These are phyloP conservation scores for Capsella bursapastoris DNA, from an alignment of 345 rosid species.

Conservation along the genomic window DNA sequence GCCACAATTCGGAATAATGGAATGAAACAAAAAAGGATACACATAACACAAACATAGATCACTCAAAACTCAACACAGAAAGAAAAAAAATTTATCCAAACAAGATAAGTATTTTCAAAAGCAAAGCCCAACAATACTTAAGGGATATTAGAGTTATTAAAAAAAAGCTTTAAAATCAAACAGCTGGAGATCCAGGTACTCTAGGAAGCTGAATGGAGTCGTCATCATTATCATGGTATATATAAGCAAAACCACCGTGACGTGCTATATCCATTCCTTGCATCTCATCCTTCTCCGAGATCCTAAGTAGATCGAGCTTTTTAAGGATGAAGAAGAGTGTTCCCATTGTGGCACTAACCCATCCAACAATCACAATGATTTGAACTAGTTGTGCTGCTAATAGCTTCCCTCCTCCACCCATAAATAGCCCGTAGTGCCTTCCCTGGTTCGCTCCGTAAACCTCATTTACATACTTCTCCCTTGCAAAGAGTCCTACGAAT, in stretches of 20 bases:
- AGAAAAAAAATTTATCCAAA: background rate
- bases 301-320: slow-evolving; percentile 63
- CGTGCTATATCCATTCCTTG: slow-evolving; percentile 85
- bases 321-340: slow-evolving; percentile 64
- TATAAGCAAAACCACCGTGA: slow-evolving; percentile 90
- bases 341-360: slow-evolving; percentile 93
- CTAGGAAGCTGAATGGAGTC: slow-evolving; percentile 44
- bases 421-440: slow-evolving; percentile 67
- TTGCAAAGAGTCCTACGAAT: slow-evolving; percentile 82
- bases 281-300: slow-evolving; percentile 78
- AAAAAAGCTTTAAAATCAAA: slow-evolving; percentile 7
- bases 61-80: background rate
- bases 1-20: background rate
- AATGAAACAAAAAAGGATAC: background rate
- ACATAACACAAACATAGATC: background rate
- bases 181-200: slow-evolving; percentile 41
- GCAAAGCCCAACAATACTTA: slow-evolving; percentile 11
- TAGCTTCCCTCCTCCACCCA: slow-evolving; percentile 90
- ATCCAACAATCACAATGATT: slow-evolving; percentile 67
- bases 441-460: slow-evolving; percentile 52
- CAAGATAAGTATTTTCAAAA: slow-evolving; percentile 21
- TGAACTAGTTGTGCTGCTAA: slow-evolving; percentile 82
- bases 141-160: background rate
- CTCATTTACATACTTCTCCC: slow-evolving; percentile 55
- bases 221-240: slow-evolving; percentile 72